Percentiles rank a stretch among this genome's conserved stretches.
phyloP scores from a whole-genome alignment of 768 basidiomycete species.

The Amanita rubescens region DNA sequence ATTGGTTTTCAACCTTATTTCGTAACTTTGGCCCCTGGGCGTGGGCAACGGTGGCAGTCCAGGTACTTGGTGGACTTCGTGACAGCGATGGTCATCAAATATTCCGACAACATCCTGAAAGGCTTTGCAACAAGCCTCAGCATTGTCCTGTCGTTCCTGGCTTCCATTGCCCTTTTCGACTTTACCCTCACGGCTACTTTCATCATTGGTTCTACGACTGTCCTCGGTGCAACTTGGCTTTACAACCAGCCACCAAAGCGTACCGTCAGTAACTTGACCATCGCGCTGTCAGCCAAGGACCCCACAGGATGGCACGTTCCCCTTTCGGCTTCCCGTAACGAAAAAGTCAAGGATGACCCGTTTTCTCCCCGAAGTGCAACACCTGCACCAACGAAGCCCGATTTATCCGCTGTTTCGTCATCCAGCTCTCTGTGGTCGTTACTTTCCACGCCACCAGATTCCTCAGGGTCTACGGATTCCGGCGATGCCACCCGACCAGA shows the following conservation, averaged over 20 bases:
- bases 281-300: slow-evolving; percentile 3
- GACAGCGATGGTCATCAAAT: slow-evolving; percentile 92
- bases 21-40: slow-evolving; percentile 87
- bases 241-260: slow-evolving; percentile 68
- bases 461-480: slow-evolving; percentile 17
- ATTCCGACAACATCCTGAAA: slow-evolving; percentile 86
- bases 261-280: not conserved
- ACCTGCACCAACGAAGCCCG: slow-evolving; percentile 11
- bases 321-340: slow-evolving; percentile 13
- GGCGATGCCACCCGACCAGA: slow-evolving; percentile 12
- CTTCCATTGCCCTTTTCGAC: slow-evolving; percentile 83
- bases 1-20: slow-evolving; percentile 53
- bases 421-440: slow-evolving; percentile 25
- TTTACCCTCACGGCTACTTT: slow-evolving; percentile 85
- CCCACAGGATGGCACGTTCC: slow-evolving; percentile 5
- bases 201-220: slow-evolving; percentile 73
- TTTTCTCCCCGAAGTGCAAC: slow-evolving; percentile 8
- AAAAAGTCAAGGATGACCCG: slow-evolving; percentile 17
- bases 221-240: slow-evolving; percentile 84
- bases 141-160: slow-evolving; percentile 93
- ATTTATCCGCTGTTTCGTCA: slow-evolving; percentile 23
- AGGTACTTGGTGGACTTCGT: slow-evolving; percentile 89
- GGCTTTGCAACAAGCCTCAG: slow-evolving; percentile 94
- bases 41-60: slow-evolving; percentile 81
- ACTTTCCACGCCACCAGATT: slow-evolving; percentile 16